A percentile compares a stretch with the other conserved stretches of the same genome.
Evolutionary conservation across 345 rosid species (phyloP).

Genomic region (Mercurialis annua): DNA sequence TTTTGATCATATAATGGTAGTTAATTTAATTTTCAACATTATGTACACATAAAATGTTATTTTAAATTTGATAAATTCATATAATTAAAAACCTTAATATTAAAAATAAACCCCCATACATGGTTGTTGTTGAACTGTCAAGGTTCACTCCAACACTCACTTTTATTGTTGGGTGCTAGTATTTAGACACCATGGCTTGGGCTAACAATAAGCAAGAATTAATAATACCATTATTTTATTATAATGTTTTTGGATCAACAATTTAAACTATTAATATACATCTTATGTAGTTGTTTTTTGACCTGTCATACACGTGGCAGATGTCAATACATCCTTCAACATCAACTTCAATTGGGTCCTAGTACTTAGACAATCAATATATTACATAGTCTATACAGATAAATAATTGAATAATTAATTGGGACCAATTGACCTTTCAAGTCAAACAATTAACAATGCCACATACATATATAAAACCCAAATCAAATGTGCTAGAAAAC

Average conservation of each 20-base stretch:
- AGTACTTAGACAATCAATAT: conserved; percentile 22
- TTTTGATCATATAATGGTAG: too few species aligned
- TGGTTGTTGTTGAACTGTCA: conserved; percentile 34
- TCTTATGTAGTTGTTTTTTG: conserved; percentile 26
- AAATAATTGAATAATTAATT: background rate
- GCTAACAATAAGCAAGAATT: background rate
- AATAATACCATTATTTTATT: background rate
- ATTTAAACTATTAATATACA: background rate
- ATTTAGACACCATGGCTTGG: conserved; percentile 11
- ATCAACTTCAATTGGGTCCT: conserved; percentile 19
- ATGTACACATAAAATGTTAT: too few species aligned
- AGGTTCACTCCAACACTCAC: conserved; percentile 26
- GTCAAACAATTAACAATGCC: conserved; percentile 30
- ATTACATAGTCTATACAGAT: background rate
- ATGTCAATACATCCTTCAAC: conserved; percentile 22
- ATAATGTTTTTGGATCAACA: background rate
- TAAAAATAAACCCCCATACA: too few species aligned
- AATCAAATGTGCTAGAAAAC: conserved; percentile 10
- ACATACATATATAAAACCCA: background rate
- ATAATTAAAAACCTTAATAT: too few species aligned
- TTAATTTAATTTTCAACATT: too few species aligned
- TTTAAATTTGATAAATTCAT: too few species aligned
- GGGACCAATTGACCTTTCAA: conserved; percentile 13
- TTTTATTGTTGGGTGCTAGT: background rate
- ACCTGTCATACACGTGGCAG: conserved; percentile 46